Base-by-base conservation (phyloP, 345 rosid species). In the Murraya koenigii region DNA sequence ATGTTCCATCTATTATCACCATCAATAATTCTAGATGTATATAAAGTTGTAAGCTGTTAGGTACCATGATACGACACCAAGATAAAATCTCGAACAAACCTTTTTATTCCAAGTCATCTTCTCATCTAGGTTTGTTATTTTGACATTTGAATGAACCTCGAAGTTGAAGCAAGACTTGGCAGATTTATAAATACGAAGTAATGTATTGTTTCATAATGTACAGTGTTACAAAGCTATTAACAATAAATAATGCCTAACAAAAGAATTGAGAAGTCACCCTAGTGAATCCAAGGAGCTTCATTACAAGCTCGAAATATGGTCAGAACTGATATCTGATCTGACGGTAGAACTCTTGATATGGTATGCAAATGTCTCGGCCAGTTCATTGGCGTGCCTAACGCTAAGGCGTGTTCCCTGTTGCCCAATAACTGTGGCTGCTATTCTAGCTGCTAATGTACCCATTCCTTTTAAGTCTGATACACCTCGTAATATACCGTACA, bases 351-450 rank as follows among this genome's bases (percentile, higher is more conserved):
- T 71, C 62, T 87, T 81, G 6, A 83, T 74, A 69, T 75, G 87
- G 77, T 79, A 90, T 5, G 86, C 87, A 72, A 90, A 88, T 14
- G 98, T 87, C 70, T 92, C 85, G 0, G 96, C 96, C 41, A 95
- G 79, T 73, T 84, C 85, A 55, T 82, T 79, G 0, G 98, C 98
- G 66, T 93, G 94, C 75, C 82, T 90, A 75, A 91, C 90, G 74
- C 93, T 70, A 44, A 93, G 99, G 61, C 99, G 88, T 74, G 99
- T 95, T 25, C 99, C 98, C 78, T 87, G 99, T 82, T 95, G 99
- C 39, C 90, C 85, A 1, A 95, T 94, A n/a, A 95, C 97, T 0
- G 96, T 93, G 74, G 99, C 91, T 47, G 99, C 98, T 26, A 89
- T 92, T 69, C 89, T 90, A 68, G 97, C 93, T 22, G 99, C 99